Percentiles rank a stretch among this genome's conserved stretches.
phyloP scores from a whole-genome alignment of 2,329 filamentous ascomycete species.

The Pyrenochaeta sp. region DNA sequence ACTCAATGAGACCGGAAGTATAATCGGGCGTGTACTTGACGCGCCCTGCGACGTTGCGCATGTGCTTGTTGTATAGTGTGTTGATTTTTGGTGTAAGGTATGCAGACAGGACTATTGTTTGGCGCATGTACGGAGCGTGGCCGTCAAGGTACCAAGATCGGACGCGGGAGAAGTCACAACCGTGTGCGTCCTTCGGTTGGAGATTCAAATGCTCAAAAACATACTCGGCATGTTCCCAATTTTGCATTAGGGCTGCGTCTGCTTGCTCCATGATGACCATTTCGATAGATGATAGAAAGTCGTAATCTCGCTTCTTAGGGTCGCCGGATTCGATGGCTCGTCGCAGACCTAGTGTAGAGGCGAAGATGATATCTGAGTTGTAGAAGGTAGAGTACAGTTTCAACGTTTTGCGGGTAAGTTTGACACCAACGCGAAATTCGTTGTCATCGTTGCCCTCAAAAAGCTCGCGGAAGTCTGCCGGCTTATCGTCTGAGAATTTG shows the following conservation, averaged over 20 bases:
- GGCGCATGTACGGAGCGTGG: conserved; percentile 80
- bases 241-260: conserved; percentile 95
- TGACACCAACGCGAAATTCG: conserved; percentile 94
- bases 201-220: conserved; percentile 92
- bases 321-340: conserved; percentile 87
- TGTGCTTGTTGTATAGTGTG: conserved; percentile 76
- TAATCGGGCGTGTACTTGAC: conserved; percentile 74
- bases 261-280: conserved; percentile 89
- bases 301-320: conserved; percentile 73
- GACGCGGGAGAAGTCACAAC: conserved; percentile 91
- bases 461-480: conserved; percentile 85
- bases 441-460: conserved; percentile 97
- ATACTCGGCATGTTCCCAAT: conserved; percentile 95
- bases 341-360: conserved; percentile 86
- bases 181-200: conserved; percentile 87
- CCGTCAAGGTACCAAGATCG: conserved; percentile 93
- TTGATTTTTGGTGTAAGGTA: conserved; percentile 92
- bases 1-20: conserved; percentile 74
- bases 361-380: conserved; percentile 92
- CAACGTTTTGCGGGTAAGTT: conserved; percentile 94
- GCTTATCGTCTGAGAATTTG: conserved; percentile 75
- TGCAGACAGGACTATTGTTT: conserved; percentile 81
- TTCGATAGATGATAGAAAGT: conserved; percentile 95
- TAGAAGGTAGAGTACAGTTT: conserved; percentile 97
- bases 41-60: conserved; percentile 83